Percentiles rank a stretch among this genome's conserved stretches.
Evolutionary conservation across 345 rosid species (phyloP).

Genomic region (Corchorus olitorius): DNA sequence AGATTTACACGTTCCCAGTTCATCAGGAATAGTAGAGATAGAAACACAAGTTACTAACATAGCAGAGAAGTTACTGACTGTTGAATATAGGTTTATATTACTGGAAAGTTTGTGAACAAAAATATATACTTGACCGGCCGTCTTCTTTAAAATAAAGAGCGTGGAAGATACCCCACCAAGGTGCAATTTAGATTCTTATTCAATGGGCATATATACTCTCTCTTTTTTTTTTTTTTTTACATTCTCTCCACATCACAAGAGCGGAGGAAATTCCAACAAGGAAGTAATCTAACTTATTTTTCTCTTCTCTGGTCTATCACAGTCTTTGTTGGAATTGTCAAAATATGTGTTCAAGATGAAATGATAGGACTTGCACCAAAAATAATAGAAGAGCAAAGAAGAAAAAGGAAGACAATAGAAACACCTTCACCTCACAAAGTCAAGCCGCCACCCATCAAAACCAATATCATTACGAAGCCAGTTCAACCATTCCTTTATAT

Average conservation of each 20-base stretch:
- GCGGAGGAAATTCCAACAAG: background rate
- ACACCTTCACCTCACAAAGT: conserved; percentile 44
- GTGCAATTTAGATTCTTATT: too few species aligned
- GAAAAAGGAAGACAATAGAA: background rate
- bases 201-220: too few species aligned
- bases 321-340: background rate
- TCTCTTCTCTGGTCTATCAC: background rate
- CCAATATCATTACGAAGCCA: conserved; percentile 50
- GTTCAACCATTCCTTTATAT: conserved; percentile 49
- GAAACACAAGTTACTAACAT: background rate
- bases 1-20: background rate
- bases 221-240: too few species aligned
- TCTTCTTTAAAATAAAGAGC: too few species aligned
- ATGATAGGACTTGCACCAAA: background rate
- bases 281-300: background rate
- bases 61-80: background rate
- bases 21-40: background rate
- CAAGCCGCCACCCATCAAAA: conserved; percentile 61
- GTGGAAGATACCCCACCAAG: too few species aligned
- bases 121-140: background rate
- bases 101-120: background rate
- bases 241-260: background rate
- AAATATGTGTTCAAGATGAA: background rate
- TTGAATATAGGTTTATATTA: background rate
- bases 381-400: background rate